A percentile compares a stretch with the other conserved stretches of the same genome.
These are phyloP conservation scores for Capronia coronata DNA, from an alignment of 2,329 filamentous ascomycete species.

Conservation along the genomic window DNA sequence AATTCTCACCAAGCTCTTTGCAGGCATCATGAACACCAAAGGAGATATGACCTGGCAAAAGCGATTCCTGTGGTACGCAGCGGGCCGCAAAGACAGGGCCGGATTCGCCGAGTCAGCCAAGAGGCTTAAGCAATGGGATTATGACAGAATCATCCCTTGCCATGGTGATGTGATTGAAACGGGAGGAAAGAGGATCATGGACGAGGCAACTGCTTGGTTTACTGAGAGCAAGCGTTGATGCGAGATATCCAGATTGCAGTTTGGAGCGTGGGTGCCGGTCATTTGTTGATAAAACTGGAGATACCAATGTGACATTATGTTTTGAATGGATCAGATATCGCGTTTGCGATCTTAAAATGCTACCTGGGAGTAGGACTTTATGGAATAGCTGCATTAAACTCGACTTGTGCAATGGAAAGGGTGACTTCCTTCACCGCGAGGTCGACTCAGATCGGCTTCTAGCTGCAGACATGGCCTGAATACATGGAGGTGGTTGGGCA, in stretches of 20 bases:
- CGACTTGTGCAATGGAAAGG: too few species aligned
- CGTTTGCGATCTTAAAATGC: too few species aligned
- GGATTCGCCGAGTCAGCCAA: constrained; percentile 64
- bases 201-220: constrained; percentile 79
- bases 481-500: too few species aligned
- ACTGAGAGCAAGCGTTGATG: constrained; percentile 45
- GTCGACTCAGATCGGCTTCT: too few species aligned
- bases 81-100: constrained; percentile 54
- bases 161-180: constrained; percentile 84
- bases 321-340: too few species aligned
- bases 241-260: not conserved
- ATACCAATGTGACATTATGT: too few species aligned
- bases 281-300: too few species aligned
- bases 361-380: too few species aligned
- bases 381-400: too few species aligned
- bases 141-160: constrained; percentile 78
- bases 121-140: constrained; percentile 73
- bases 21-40: constrained; percentile 53
- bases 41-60: constrained; percentile 66
- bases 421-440: too few species aligned
- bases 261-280: constrained; percentile 35
- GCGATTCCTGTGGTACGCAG: constrained; percentile 73
- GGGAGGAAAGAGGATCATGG: constrained; percentile 66
- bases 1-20: constrained; percentile 53
- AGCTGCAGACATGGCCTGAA: too few species aligned